Base-by-base conservation (phyloP, 148 eudicot genomes). In the Rhododendron williamsianum region DNA sequence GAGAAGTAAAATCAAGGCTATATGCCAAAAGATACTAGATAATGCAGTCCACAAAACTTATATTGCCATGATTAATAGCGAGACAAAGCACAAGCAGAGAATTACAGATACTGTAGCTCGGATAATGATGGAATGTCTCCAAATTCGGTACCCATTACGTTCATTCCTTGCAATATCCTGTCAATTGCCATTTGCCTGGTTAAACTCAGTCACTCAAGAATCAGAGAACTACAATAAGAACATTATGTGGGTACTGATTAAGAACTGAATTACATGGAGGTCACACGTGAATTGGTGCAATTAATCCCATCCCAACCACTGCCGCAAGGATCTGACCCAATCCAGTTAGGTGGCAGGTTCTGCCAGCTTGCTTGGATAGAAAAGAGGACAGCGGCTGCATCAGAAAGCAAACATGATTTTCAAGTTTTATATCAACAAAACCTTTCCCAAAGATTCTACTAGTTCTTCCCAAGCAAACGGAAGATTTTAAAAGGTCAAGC, bases 281-380 rank as follows among this genome's bases (percentile, higher is more conserved):
- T 89, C 52, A 95, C 93, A 16, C 93, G 92, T 35, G 88, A 83
- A 72, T 86, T 84, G 43, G 23, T 90, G 90, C 98, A 95, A 43
- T 1, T 56, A 84, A 95, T 89, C 81, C 97, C 98, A 51, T 92
- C 94, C 98, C 98, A 95, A 41, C 76, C 80, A 2, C 21, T 48
- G 16, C 90, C 92, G 84, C 97, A 95, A 67, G 98, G 96, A 88
- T 94, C 95, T 49, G 85, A 82, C 33, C 90, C 92, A 27, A 8
- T 80, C 96, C 96, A 95, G 82, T 87, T 89, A 25, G 92, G 92
- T 6, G 97, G 97, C 35, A 78, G 81, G 89, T 92, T 93, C 73
- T 86, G 2, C 76, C 76, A 71, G 38, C 76, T 71, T 27, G 18
- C 38, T 30, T 30, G 4, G 76, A 71, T 27, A 71, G 76, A 71